A percentile compares a stretch with the other conserved stretches of the same genome.
phyloP scores from a whole-genome alignment of 116 monocot genomes.

The Trichopus zeylanicus region DNA sequence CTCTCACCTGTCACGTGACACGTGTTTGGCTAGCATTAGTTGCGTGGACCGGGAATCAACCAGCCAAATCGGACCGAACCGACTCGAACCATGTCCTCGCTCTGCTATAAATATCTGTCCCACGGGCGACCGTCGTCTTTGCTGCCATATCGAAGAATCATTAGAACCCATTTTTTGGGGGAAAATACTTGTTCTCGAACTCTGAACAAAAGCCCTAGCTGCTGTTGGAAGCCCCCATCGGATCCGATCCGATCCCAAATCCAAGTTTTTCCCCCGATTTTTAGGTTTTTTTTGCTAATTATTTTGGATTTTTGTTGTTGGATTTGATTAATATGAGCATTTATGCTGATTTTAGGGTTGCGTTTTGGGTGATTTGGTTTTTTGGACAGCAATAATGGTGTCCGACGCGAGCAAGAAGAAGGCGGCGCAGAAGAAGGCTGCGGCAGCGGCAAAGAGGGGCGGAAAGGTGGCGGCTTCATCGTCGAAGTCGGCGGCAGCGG shows the following conservation, averaged over 20 bases:
- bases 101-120: no score
- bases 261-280: neutral
- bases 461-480: conserved; percentile 45
- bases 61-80: no score
- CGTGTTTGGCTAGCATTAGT: no score
- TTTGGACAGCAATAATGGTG: conserved; percentile 42
- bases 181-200: neutral
- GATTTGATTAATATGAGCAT: neutral
- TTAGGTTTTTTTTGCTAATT: neutral
- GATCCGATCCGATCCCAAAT: neutral
- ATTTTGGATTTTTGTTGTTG: neutral
- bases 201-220: neutral
- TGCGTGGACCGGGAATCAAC: no score
- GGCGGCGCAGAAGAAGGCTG: conserved; percentile 79
- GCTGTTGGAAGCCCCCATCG: neutral
- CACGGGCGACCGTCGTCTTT: no score
- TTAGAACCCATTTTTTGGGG: no score
- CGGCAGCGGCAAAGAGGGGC: conserved; percentile 77
- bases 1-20: no score
- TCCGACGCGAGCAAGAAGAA: conserved; percentile 99
- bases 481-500: conserved; percentile 40
- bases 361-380: no score
- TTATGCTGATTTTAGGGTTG: neutral
- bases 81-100: no score
- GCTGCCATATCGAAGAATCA: no score